Base-by-base conservation (phyloP, 139 green algal genomes). In the Desmodesmus armatus region DNA sequence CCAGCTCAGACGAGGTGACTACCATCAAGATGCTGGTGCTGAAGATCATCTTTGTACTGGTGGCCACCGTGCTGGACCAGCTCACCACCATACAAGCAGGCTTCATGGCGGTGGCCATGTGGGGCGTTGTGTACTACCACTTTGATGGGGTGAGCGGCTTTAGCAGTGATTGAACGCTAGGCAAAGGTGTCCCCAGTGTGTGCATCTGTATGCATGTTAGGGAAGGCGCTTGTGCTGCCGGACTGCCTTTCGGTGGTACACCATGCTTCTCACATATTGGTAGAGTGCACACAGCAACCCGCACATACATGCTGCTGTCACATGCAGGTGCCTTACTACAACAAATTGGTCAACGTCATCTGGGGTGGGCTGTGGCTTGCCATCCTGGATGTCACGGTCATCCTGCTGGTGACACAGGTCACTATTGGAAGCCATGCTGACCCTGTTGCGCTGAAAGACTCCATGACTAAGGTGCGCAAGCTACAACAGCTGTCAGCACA, bases 21-120 rank as follows among this genome's bases (percentile, higher is more conserved):
- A 40, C 41, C 5, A 39, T 78, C 71, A 78, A 62, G 41, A 78
- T 63, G 11, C 39, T 62, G 40, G 21, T 49, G 37, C 41, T 78
- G 37, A 78, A 78, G 23, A 78, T 78, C 25, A 27, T 15, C 6
- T 40, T 41, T 3, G 71, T 78, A 6, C 13, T 78, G 3, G 39
- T 78, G 23, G 29, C 23, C 71, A 63, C 39, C 25, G 29, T 29
- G 4, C 71, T 78, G 41, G 71, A 78, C n/a, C 23, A 71, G 21
- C 72, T 40, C 11, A 9, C 17, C 33, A 37, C 31, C 25, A 23
- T 72, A 3, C 53, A 70, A 27, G 6, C 37, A 33, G 33, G 35
- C 4, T 23, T 78, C 6, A 62, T 78, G 39, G 7, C 29, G 3
- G 13, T 78, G 21, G 11, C 13, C 25, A 29, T 41, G 13, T 51